Evolutionary conservation across 2,329 filamentous ascomycete genomes (phyloP).

Genomic region (Exophiala sideris): DNA sequence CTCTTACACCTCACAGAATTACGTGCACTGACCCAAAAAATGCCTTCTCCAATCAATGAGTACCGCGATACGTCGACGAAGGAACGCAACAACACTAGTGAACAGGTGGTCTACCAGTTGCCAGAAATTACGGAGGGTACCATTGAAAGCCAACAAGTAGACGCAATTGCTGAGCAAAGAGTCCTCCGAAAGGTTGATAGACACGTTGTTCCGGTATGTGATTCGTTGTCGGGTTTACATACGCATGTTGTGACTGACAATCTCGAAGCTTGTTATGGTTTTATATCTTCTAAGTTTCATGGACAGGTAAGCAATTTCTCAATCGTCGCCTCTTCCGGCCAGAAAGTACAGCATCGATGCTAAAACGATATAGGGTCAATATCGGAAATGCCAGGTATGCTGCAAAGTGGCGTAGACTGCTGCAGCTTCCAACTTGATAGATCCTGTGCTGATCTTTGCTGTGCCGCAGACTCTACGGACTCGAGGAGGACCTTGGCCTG

Average conservation of each 20-base stretch:
- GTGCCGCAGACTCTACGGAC: slow-evolving; percentile 36
- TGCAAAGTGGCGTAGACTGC: too few relatives aligned
- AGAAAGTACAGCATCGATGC: too few relatives aligned
- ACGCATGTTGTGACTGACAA: not conserved
- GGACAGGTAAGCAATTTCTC: not conserved
- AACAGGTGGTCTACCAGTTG: too few relatives aligned
- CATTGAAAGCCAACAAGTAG: not conserved
- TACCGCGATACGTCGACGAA: too few relatives aligned
- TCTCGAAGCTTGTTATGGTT: not conserved
- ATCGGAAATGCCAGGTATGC: slow-evolving; percentile 42
- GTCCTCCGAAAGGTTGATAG: not conserved
- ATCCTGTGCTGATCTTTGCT: too few relatives aligned
- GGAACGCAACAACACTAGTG: too few relatives aligned
- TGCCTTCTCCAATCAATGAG: too few relatives aligned
- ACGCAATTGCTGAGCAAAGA: not conserved
- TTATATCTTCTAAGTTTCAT: not conserved
- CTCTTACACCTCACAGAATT: too few relatives aligned
- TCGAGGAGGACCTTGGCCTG: slow-evolving; percentile 44
- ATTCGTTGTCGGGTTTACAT: not conserved
- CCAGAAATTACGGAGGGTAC: not conserved
- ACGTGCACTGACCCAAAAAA: too few relatives aligned
- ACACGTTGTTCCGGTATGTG: not conserved
- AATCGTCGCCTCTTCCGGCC: too few relatives aligned
- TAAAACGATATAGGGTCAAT: slow-evolving; percentile 36
- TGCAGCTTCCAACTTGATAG: too few relatives aligned